Evolutionary conservation across 1,284 basidiomycete species (phyloP), one percentile per base, ranked within the genome.

Genomic region (Marasmius fiardii): DNA sequence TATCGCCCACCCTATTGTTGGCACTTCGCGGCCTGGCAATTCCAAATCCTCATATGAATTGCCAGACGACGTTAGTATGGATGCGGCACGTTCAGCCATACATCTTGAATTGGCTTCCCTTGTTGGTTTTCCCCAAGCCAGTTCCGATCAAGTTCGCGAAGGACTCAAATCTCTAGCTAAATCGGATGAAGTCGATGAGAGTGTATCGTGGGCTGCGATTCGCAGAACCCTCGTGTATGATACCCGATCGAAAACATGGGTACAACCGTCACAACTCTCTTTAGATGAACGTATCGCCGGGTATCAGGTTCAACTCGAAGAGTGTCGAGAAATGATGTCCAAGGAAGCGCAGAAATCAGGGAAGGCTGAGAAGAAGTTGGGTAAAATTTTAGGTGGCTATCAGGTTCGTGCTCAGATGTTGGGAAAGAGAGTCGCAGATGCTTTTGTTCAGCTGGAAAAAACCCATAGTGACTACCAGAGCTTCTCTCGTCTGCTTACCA

Each of bases 351-450:
- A 78, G 48, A 91, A 89, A 65, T 89, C 92, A 0, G 73, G 83
- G 41, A 99, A 98, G 74, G 71, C 81, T 4, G 97, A 99, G 77
- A 98, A 96, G 82, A 95, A 94, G 71, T 83, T 99, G 18, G 82
- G 77, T 12, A 86, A 96, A 61, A 82, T 86, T 21, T 81, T 99
- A 6, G 95, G 95, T 41, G 97, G 97, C 2, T 99, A 99, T 71
- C 85, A 92, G 66, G 81, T 82, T 37, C 84, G 96, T 14, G 87
- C 88, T 43, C 80, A 80, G 62, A 83, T 85, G 43, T 78, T 96
- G 6, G 75, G 79, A 14, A 84, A 84, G 65, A 83, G 87, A 6
- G 74, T 96, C 37, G 73, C 72, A 1, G 81, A 85, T 41, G 81
- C 86, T 0, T 92, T 90, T 65, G 82, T 83, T 39, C 87, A 90